Conservation (phyloP, 768 basidiomycete species). For the Terana coerulea region DNA sequence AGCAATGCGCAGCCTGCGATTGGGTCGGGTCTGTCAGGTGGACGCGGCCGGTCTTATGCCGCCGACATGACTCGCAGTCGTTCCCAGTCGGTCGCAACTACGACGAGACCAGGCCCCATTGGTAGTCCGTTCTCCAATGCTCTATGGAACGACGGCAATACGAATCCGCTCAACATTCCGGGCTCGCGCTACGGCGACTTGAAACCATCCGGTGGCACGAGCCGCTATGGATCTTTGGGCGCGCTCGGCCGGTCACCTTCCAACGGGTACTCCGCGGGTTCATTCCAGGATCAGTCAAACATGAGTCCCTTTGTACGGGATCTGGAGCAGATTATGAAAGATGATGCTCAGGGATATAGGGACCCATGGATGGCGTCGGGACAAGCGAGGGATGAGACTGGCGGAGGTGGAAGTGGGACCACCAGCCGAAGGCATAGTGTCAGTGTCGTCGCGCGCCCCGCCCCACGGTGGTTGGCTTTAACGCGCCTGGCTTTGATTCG, state of each 20-base stretch:
- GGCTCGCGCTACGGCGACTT: slow-evolving; percentile 54
- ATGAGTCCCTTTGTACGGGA: slow-evolving; percentile 86
- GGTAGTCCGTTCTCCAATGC: slow-evolving; percentile 43
- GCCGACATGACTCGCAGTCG: slow-evolving; percentile 68
- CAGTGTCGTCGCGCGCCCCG: slow-evolving; percentile 76
- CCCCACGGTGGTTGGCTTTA: slow-evolving; percentile 65
- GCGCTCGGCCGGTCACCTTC: slow-evolving; percentile 52
- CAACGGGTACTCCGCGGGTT: slow-evolving; percentile 45
- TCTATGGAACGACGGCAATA: slow-evolving; percentile 57
- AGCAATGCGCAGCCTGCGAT: slow-evolving; percentile 45
- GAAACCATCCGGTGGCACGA: slow-evolving; percentile 49
- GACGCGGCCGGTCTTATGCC: slow-evolving; percentile 57
- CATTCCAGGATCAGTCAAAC: slow-evolving; percentile 59
- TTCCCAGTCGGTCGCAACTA: slow-evolving; percentile 71
- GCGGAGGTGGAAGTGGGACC: slow-evolving; percentile 64
- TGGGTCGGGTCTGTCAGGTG: slow-evolving; percentile 13
- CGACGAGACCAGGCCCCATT: slow-evolving; percentile 45
- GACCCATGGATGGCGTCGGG: slow-evolving; percentile 76
- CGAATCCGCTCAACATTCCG: slow-evolving; percentile 52
- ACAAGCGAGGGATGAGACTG: slow-evolving; percentile 59
- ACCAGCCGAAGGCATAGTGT: slow-evolving; percentile 83
- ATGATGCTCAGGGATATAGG: slow-evolving; percentile 67
- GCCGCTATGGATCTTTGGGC: slow-evolving; percentile 64
- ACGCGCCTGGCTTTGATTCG: slow-evolving; percentile 46
- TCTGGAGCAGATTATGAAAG: slow-evolving; percentile 71